Conservation (phyloP, 1,139 yeast species). For the Lodderomyces pseudojiufengensis region DNA sequence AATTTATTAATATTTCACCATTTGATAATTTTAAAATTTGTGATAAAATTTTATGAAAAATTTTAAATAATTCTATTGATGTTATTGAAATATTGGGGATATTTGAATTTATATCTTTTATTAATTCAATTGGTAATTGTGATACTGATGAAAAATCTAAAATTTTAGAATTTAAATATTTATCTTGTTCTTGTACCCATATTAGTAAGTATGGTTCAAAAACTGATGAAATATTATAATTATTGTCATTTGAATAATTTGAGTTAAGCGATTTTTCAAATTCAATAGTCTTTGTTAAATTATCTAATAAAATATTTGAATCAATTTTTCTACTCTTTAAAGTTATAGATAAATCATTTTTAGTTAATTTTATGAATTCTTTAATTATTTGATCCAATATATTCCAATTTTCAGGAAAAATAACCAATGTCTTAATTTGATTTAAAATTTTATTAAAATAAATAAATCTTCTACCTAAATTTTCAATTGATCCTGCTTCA, state of each 20-base stretch:
- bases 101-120: constrained; percentile 26
- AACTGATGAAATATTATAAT: constrained; percentile 60
- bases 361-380: constrained; percentile 67
- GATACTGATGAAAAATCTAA: constrained; percentile 53
- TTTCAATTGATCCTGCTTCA: constrained; percentile 93
- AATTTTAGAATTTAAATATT: constrained; percentile 56
- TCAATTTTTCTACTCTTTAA: constrained; percentile 31
- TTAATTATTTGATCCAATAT: constrained; percentile 59
- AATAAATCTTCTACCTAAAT: constrained; percentile 73
- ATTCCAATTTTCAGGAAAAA: constrained; percentile 73
- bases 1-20: constrained; percentile 61
- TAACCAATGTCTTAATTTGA: constrained; percentile 48
- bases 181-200: constrained; percentile 89
- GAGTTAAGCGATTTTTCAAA: constrained; percentile 73
- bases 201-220: constrained; percentile 81
- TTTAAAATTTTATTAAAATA: constrained; percentile 72
- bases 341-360: constrained; percentile 50
- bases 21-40: constrained; percentile 75
- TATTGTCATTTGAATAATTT: constrained; percentile 41
- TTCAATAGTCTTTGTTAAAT: constrained; percentile 44
- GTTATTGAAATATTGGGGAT: constrained; percentile 69
- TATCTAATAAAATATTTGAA: constrained; percentile 55
- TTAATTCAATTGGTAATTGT: constrained; percentile 39
- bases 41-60: constrained; percentile 65
- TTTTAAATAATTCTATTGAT: constrained; percentile 80